A percentile compares a stretch with the other conserved stretches of the same genome.
phyloP scores from a whole-genome alignment of 768 basidiomycete genomes.

The Hygrocybe coccinea region DNA sequence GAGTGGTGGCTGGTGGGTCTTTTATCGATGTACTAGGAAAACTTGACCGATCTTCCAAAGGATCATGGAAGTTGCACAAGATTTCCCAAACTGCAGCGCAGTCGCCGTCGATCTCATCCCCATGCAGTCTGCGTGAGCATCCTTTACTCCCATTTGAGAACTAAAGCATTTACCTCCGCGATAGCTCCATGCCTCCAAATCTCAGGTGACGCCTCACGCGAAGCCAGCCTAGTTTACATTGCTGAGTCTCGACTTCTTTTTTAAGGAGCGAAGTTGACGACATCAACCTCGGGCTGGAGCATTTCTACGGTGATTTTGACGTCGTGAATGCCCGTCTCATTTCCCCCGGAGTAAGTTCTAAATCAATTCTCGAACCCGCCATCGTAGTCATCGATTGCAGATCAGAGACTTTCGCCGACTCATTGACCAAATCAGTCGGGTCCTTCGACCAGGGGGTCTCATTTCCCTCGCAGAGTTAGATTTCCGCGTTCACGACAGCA shows the following conservation, averaged over 20 bases:
- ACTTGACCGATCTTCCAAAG: slow-evolving; percentile 31
- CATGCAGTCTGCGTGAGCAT: slow-evolving; percentile 63
- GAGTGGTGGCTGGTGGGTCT: slow-evolving; percentile 64
- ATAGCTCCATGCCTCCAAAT: slow-evolving; percentile 63
- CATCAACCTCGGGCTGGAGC: slow-evolving; percentile 78
- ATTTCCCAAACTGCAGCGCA: slow-evolving; percentile 62
- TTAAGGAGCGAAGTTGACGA: slow-evolving; percentile 77
- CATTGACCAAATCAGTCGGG: slow-evolving; percentile 60
- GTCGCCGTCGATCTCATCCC: slow-evolving; percentile 79
- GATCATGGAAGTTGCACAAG: slow-evolving; percentile 70
- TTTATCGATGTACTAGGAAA: slow-evolving; percentile 1
- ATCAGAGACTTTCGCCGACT: slow-evolving; percentile 62
- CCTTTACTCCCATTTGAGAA: slow-evolving; percentile 6
- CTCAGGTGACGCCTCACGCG: slow-evolving; percentile 44
- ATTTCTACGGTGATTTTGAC: slow-evolving; percentile 75
- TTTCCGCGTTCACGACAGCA: slow-evolving; percentile 54
- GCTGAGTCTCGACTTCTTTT: slow-evolving; percentile 6
- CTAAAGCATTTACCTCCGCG: slow-evolving; percentile 13
- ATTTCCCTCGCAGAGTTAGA: slow-evolving; percentile 66
- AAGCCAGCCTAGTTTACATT: not conserved
- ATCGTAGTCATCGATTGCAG: slow-evolving; percentile 33
- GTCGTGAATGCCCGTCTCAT: slow-evolving; percentile 70
- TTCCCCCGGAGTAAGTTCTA: slow-evolving; percentile 60
- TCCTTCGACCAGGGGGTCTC: slow-evolving; percentile 67
- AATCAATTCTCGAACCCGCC: not conserved